A percentile compares a stretch with the other conserved stretches of the same genome.
Evolutionary conservation across 2,329 filamentous ascomycete genomes (phyloP).

Genomic region (Alternaria gaisen): DNA sequence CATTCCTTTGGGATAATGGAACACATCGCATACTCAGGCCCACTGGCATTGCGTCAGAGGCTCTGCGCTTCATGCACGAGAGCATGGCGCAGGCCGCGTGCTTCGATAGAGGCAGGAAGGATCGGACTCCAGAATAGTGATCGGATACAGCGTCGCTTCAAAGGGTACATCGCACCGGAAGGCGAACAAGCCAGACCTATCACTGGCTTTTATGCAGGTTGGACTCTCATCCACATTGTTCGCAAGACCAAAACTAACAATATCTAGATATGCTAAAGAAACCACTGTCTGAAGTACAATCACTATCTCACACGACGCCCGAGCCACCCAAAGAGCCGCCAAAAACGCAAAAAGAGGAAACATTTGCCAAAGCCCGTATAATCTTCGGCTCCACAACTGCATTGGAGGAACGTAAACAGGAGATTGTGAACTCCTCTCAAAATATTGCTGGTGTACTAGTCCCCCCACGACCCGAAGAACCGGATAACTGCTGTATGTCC

Average conservation of each 20-base stretch:
- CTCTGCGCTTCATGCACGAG: constrained; percentile 39
- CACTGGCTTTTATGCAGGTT: constrained; percentile 51
- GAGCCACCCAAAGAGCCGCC: constrained; percentile 49
- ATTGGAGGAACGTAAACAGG: constrained; percentile 72
- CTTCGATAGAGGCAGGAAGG: constrained; percentile 12
- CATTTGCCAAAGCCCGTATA: constrained; percentile 68
- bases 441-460: constrained; percentile 81
- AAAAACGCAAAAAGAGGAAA: constrained; percentile 62
- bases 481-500: constrained; percentile 99
- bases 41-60: constrained; percentile 31
- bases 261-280: constrained; percentile 50
- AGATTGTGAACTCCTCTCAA: constrained; percentile 66
- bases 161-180: constrained; percentile 47
- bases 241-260: constrained; percentile 21
- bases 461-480: constrained; percentile 85
- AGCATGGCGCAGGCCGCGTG: constrained; percentile 22
- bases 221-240: not conserved
- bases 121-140: constrained; percentile 45
- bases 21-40: constrained; percentile 21
- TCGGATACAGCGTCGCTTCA: constrained; percentile 47
- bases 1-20: constrained; percentile 17
- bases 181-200: constrained; percentile 52
- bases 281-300: constrained; percentile 35
- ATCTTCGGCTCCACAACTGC: constrained; percentile 84
- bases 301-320: constrained; percentile 45